A percentile compares a stretch with the other conserved stretches of the same genome.
These are phyloP conservation scores for Raffaelea arxii DNA, from an alignment of 2,329 filamentous ascomycete species.

Conservation along the genomic window DNA sequence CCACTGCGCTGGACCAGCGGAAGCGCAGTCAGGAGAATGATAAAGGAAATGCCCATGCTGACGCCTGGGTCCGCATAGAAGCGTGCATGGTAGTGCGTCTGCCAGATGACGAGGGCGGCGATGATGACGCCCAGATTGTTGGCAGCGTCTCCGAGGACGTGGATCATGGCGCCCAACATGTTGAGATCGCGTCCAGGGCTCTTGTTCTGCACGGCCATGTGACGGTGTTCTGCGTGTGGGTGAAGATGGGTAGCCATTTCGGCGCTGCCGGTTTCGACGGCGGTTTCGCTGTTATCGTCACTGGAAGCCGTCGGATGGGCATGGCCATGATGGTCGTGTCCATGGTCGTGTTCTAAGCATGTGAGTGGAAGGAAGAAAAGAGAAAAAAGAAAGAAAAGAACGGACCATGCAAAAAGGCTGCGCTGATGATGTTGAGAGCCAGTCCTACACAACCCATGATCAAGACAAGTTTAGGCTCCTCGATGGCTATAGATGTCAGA, in stretches of 20 bases:
- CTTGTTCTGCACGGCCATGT: constrained; percentile 23
- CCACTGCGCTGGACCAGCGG: constrained; percentile 55
- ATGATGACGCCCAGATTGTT: constrained; percentile 71
- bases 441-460: constrained; percentile 62
- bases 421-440: constrained; percentile 56
- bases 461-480: constrained; percentile 56
- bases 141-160: constrained; percentile 62
- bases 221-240: constrained; percentile 40
- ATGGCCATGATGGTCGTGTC: constrained; percentile 19
- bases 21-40: constrained; percentile 57
- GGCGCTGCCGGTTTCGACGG: too few species aligned
- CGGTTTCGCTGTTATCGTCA: constrained; percentile 8
- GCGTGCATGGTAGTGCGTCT: constrained; percentile 42
- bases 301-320: too few species aligned
- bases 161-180: constrained; percentile 60
- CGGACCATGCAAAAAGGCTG: constrained; percentile 53
- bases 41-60: constrained; percentile 59
- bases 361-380: neutral
- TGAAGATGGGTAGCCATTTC: constrained; percentile 9
- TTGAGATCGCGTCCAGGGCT: constrained; percentile 49
- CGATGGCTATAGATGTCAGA: constrained; percentile 30
- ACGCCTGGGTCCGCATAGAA: constrained; percentile 66
- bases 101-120: constrained; percentile 60
- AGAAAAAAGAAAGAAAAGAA: neutral
- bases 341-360: constrained; percentile 11